Percentiles rank a stretch among this genome's conserved stretches.
These are phyloP conservation scores for Cinnamomum micranthum DNA, from an alignment of 164 flowering plant genomes.

Conservation along the genomic window DNA sequence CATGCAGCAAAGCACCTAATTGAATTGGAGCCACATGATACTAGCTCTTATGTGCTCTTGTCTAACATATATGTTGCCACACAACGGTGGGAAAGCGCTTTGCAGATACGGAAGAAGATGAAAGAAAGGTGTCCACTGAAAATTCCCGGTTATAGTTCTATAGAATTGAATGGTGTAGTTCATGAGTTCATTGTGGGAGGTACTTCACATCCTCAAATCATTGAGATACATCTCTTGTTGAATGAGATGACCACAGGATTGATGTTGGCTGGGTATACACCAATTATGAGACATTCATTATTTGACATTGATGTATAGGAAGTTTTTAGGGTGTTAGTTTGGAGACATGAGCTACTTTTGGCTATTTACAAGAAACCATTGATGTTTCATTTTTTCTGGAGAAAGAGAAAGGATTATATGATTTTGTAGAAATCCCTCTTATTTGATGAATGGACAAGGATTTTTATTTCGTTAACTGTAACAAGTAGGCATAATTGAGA, in stretches of 20 bases:
- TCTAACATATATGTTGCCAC: conserved; percentile 13
- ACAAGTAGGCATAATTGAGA: no score
- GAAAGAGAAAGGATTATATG: no score
- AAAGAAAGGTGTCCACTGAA: conserved; percentile 7
- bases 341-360: background rate
- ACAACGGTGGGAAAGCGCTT: conserved; percentile 3
- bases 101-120: conserved; percentile 11
- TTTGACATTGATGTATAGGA: conserved; percentile 2
- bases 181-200: conserved; percentile 14
- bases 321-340: background rate
- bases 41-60: conserved; percentile 14
- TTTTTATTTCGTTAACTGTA: no score
- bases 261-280: conserved; percentile 3
- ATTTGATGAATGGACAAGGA: no score
- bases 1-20: conserved; percentile 13
- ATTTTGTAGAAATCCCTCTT: no score
- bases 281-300: background rate
- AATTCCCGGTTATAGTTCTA: conserved; percentile 11
- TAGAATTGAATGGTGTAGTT: conserved; percentile 8
- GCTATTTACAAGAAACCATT: background rate
- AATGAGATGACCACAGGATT: conserved; percentile 5
- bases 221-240: conserved; percentile 9
- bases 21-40: conserved; percentile 14
- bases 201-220: conserved; percentile 11
- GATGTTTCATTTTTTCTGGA: background rate